Evolutionary conservation across 306 rosid genomes (phyloP).

Genomic region (Prinsepia uniflora): DNA sequence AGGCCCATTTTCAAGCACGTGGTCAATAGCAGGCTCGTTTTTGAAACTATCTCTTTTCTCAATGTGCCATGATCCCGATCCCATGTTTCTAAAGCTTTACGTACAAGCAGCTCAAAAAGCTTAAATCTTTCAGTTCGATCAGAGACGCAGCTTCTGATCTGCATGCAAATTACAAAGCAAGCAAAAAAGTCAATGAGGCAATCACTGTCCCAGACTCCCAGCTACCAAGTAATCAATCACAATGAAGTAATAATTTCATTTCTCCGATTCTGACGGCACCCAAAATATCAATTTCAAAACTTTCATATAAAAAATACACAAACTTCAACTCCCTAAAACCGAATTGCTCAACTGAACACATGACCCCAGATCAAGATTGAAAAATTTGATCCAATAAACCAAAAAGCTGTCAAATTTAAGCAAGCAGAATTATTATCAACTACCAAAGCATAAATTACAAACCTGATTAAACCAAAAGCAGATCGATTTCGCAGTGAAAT

Average conservation of each 20-base stretch:
- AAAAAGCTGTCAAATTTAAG: not conserved
- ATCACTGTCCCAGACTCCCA: not conserved
- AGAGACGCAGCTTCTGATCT: not conserved
- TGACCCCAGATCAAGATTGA: not conserved
- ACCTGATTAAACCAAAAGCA: slow-evolving; percentile 9
- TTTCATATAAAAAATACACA: not conserved
- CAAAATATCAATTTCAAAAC: not conserved
- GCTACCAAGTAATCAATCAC: too few species aligned
- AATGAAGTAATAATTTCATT: not conserved
- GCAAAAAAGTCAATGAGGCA: not conserved
- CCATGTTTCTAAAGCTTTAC: slow-evolving; percentile 43
- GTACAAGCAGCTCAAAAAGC: slow-evolving; percentile 7
- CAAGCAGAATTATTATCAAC: too few species aligned
- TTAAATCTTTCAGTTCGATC: not conserved
- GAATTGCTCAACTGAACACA: not conserved
- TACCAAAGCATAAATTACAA: not conserved
- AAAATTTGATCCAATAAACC: not conserved
- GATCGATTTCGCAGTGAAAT: not conserved
- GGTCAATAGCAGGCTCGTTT: slow-evolving; percentile 42
- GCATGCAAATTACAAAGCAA: not conserved
- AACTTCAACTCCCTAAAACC: not conserved
- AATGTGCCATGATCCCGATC: slow-evolving; percentile 52
- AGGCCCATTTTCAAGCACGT: slow-evolving; percentile 56
- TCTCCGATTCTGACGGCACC: not conserved
- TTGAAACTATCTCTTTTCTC: slow-evolving; percentile 36